These are phyloP conservation scores for Punica granatum DNA, from an alignment of 345 rosid genomes.

Conservation along the genomic window DNA sequence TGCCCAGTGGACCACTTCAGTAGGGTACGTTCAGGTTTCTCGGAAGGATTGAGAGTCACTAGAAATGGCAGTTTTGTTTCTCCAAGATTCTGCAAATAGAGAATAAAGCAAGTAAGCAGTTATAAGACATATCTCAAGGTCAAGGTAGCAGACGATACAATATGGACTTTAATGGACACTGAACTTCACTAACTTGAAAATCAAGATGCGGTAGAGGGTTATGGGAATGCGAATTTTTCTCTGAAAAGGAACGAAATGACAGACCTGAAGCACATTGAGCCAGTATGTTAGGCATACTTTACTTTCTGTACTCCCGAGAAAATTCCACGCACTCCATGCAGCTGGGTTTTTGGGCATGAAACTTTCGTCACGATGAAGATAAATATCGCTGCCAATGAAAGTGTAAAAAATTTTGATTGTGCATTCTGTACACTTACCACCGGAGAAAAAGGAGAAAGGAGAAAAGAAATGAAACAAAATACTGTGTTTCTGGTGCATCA, in stretches of 20 bases:
- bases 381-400: conserved; percentile 56
- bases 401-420: not conserved
- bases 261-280: conserved; percentile 92
- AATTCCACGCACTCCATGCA: conserved; percentile 97
- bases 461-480: not conserved
- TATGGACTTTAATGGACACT: conserved; percentile 9
- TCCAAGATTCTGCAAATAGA: conserved; percentile 60
- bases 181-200: no score
- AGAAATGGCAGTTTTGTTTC: conserved; percentile 57
- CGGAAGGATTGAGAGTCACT: conserved; percentile 71
- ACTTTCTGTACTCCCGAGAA: conserved; percentile 58
- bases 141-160: not conserved
- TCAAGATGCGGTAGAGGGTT: no score
- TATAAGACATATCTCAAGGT: not conserved
- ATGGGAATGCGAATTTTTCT: not conserved
- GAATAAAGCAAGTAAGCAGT: not conserved
- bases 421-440: not conserved
- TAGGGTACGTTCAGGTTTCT: conserved; percentile 51
- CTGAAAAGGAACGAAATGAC: not conserved
- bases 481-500: not conserved
- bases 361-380: conserved; percentile 64
- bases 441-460: not conserved
- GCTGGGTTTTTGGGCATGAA: conserved; percentile 76
- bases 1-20: conserved; percentile 85
- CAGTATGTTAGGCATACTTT: conserved; percentile 85